phyloP scores from a whole-genome alignment of 352 stramenopile species.

The Pythium graminicola region DNA sequence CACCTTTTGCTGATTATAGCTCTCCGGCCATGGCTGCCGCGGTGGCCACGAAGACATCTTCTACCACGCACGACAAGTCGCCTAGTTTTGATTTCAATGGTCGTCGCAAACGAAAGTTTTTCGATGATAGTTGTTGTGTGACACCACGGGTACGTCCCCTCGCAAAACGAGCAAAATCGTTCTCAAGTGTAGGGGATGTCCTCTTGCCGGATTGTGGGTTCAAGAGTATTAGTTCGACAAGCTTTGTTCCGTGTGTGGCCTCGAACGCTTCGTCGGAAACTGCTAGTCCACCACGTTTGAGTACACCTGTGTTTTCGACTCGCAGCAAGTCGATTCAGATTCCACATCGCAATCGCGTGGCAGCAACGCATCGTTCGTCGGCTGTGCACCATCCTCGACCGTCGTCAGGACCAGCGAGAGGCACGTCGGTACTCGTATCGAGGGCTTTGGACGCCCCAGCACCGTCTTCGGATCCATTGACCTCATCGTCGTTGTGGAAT shows the following conservation, averaged over 20 bases:
- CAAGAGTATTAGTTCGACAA: constrained; percentile 10
- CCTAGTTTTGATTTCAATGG: constrained; percentile 30
- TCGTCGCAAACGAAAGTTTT: constrained; percentile 51
- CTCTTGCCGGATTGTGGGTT: constrained; percentile 14
- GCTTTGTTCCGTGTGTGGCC: background rate
- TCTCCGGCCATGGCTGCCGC: constrained; percentile 1
- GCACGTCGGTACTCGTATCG: background rate
- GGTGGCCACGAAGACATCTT: background rate
- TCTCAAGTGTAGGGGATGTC: constrained; percentile 29
- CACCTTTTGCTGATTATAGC: constrained; percentile 12
- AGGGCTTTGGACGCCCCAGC: constrained; percentile 26
- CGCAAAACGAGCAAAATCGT: constrained; percentile 50
- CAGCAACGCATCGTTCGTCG: background rate
- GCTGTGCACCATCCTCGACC: constrained; percentile 29
- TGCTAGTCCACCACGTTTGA: background rate
- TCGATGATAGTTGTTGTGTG: constrained; percentile 27
- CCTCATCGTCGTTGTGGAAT: constrained; percentile 30
- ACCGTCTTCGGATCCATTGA: constrained; percentile 49
- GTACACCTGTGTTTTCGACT: background rate
- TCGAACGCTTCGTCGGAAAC: background rate
- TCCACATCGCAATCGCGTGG: constrained; percentile 14
- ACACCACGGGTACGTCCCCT: constrained; percentile 38
- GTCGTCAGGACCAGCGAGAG: constrained; percentile 23
- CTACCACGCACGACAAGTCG: constrained; percentile 9
- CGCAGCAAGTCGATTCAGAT: constrained; percentile 53